phyloP scores from a whole-genome alignment of 2,329 filamentous ascomycete species.

The Chaetomium sp. region DNA sequence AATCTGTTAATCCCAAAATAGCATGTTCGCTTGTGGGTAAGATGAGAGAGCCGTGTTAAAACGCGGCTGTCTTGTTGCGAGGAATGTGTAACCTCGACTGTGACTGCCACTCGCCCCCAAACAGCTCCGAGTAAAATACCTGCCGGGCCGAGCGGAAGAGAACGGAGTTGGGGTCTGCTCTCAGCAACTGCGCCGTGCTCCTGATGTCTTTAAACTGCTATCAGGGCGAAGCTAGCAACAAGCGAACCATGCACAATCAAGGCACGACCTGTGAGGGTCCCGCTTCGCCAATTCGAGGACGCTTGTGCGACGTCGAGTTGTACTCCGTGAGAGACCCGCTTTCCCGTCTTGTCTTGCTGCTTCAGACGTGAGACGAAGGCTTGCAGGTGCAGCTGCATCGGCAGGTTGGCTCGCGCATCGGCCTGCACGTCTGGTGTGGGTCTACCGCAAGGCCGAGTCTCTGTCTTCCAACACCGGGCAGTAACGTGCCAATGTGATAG shows the following conservation, averaged over 20 bases:
- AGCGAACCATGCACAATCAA: constrained; percentile 17
- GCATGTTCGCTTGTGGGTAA: background rate
- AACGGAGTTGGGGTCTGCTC: background rate
- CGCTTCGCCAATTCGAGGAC: constrained; percentile 2
- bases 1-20: constrained; percentile 25
- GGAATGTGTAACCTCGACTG: background rate
- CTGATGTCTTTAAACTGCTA: background rate
- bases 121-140: background rate
- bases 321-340: constrained; percentile 8
- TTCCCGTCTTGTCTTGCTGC: constrained; percentile 22
- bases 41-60: background rate
- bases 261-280: constrained; percentile 14
- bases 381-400: constrained; percentile 23
- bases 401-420: constrained; percentile 1
- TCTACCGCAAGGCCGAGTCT: background rate
- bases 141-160: background rate
- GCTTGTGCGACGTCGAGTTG: constrained; percentile 14
- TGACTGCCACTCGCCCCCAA: background rate
- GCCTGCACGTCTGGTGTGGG: constrained; percentile 14
- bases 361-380: constrained; percentile 23
- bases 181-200: background rate
- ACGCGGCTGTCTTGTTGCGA: background rate
- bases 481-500: background rate
- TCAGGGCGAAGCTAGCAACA: constrained; percentile 8
- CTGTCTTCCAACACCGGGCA: background rate